Evolutionary conservation across 1,139 yeast genomes (phyloP), one percentile per base, ranked within the genome.

Genomic region (Pichia sp.): DNA sequence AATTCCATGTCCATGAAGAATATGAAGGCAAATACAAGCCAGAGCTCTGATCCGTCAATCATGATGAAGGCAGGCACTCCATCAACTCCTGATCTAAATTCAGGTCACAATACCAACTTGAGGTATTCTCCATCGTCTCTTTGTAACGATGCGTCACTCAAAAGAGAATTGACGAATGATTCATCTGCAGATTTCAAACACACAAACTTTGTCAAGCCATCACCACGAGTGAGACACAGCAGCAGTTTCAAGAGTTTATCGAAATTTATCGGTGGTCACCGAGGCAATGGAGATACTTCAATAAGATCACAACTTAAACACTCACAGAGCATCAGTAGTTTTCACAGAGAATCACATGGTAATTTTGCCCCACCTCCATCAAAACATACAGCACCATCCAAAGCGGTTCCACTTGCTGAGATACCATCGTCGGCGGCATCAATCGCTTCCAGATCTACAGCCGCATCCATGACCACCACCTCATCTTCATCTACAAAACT

Each of bases 231-330:
- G 3, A 33, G 18, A 88, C 45, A 88, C 62, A 6, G 91, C 91
- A 0, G 96, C 88, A 0, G 98, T 88, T 8, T 87, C 77, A 0
- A 94, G n/a, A 33, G 38, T 33, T 24, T 38, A 20, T 27, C 42
- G n/a, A 37, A 36, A 18, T 17, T 27, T 21, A 11, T 37, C 3
- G 22, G 29, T 18, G 21, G 15, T 29, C 14, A 12, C 30, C 9
- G 22, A 7, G 8, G 7, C 2, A 9, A 11, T 21, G 13, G 10
- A 6, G 14, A 10, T 26, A 12, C 18, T 25, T 25, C 16, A 6
- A n/a, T n/a, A n/a, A n/a, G n/a, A n/a, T n/a, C n/a, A n/a, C n/a
- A n/a, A n/a, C n/a, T n/a, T n/a, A 25, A 25, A 25, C 16, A 15
- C 10, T 25, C 27, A 13, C 27, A 16, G 5, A 25, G 27, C 16